A percentile compares a stretch with the other conserved stretches of the same genome.
Evolutionary conservation across 345 rosid species (phyloP).

Genomic region (Arabis hirsuta): DNA sequence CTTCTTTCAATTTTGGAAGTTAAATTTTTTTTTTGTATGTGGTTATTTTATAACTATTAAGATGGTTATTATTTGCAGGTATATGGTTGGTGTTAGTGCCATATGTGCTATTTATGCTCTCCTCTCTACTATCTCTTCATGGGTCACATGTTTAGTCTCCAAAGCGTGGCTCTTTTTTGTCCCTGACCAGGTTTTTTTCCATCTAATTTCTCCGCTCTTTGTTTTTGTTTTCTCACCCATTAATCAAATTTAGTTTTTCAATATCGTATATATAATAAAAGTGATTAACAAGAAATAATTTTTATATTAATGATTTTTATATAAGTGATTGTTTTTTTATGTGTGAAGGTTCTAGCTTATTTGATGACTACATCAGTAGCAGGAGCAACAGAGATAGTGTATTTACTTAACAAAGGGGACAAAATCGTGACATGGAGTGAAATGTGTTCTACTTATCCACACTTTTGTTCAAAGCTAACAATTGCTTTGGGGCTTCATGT

Average conservation of each 20-base stretch:
- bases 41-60: not conserved
- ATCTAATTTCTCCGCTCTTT: constrained; percentile 6
- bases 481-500: constrained; percentile 68
- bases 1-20: not conserved
- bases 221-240: not conserved
- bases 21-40: not conserved
- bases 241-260: not conserved
- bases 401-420: constrained; percentile 72
- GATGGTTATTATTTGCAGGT: constrained; percentile 47
- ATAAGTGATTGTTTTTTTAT: not conserved
- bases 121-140: constrained; percentile 55
- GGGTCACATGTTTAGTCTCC: constrained; percentile 60
- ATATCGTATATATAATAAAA: not conserved
- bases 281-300: not conserved
- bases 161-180: constrained; percentile 84
- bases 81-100: constrained; percentile 72
- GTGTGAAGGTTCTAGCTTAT: constrained; percentile 69
- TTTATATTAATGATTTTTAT: too few relatives aligned
- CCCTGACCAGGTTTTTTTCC: constrained; percentile 74
- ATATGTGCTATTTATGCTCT: constrained; percentile 72
- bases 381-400: constrained; percentile 66
- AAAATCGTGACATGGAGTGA: constrained; percentile 81
- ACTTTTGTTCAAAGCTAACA: constrained; percentile 63
- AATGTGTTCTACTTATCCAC: constrained; percentile 64
- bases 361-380: constrained; percentile 79